These are phyloP conservation scores for Hypoxylon sp. DNA, from an alignment of 2,329 filamentous ascomycete genomes.

Conservation along the genomic window DNA sequence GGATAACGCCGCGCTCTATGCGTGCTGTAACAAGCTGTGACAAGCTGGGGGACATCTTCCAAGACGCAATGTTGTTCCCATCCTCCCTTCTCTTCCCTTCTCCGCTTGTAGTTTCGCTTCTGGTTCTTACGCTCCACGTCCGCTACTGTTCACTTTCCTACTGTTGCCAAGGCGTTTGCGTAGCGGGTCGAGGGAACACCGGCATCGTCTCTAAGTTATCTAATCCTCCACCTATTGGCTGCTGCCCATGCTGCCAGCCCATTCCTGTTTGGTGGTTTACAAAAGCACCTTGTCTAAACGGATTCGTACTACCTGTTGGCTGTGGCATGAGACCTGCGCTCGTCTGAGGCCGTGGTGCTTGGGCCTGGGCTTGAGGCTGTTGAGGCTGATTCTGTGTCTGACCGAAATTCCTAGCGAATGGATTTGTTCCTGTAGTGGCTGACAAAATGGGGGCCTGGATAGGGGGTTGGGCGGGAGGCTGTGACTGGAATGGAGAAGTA, in stretches of 20 bases:
- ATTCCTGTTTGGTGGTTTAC: constrained; percentile 89
- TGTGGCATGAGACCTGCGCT: constrained; percentile 74
- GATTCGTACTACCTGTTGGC: constrained; percentile 91
- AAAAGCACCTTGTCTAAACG: constrained; percentile 92
- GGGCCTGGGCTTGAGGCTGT: constrained; percentile 53
- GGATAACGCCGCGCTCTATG: constrained; percentile 52
- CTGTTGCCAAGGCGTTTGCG: constrained; percentile 74
- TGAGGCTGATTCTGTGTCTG: constrained; percentile 53
- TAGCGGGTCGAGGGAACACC: constrained; percentile 86
- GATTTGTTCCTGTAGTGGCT: constrained; percentile 70
- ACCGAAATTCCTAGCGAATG: constrained; percentile 67
- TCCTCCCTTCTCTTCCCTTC: neutral
- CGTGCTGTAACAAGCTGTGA: constrained; percentile 35
- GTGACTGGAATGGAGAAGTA: constrained; percentile 64
- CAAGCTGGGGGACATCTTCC: constrained; percentile 4
- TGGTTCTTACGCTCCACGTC: neutral
- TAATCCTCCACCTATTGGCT: constrained; percentile 84
- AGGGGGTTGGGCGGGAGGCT: constrained; percentile 55
- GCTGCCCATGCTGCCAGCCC: constrained; percentile 86
- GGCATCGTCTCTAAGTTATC: constrained; percentile 84
- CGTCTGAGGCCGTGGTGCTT: constrained; percentile 61
- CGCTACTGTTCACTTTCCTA: constrained; percentile 39
- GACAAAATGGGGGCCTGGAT: constrained; percentile 62
- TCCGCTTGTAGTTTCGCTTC: neutral
- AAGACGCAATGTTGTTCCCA: neutral